Percentiles rank a stretch among this genome's conserved stretches.
These are phyloP conservation scores for Primulina eburnea DNA, from an alignment of 257 asterid genomes.

Conservation along the genomic window DNA sequence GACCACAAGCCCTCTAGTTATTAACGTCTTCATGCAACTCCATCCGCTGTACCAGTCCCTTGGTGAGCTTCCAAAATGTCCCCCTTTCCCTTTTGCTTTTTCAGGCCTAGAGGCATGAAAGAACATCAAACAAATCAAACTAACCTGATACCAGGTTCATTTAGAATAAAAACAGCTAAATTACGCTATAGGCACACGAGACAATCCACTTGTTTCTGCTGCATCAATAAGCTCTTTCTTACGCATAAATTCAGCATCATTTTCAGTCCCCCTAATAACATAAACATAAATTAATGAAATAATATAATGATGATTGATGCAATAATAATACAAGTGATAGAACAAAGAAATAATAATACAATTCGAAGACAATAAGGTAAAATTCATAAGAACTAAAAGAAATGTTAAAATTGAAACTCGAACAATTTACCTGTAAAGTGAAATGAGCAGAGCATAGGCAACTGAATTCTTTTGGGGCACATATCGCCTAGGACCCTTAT, in stretches of 20 bases:
- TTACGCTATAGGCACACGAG: conserved; percentile 80
- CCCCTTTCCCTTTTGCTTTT: conserved; percentile 75
- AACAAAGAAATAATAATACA: not conserved
- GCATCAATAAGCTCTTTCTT: conserved; percentile 86
- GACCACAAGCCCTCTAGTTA: conserved; percentile 81
- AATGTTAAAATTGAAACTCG: not conserved
- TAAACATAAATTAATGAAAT: conserved; percentile 9
- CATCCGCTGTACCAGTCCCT: conserved; percentile 96
- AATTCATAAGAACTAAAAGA: conserved; percentile 5
- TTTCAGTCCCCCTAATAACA: conserved; percentile 48
- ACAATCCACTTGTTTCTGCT: conserved; percentile 91
- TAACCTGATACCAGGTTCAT: conserved; percentile 16
- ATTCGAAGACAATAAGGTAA: not conserved
- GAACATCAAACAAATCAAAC: conserved; percentile 19
- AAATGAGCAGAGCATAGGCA: conserved; percentile 76
- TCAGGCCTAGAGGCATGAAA: conserved; percentile 58
- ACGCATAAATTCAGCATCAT: conserved; percentile 68
- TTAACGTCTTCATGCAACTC: conserved; percentile 86
- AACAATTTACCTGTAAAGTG: conserved; percentile 69
- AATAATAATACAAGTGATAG: conserved; percentile 1
- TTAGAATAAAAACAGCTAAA: conserved; percentile 20
- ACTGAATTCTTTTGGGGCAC: conserved; percentile 94
- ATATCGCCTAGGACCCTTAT: conserved; percentile 58
- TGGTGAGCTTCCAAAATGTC: conserved; percentile 74
- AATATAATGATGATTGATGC: not conserved